Evolutionary conservation across 2,329 filamentous ascomycete species (phyloP).

Genomic region (Colletotrichum coccodes): DNA sequence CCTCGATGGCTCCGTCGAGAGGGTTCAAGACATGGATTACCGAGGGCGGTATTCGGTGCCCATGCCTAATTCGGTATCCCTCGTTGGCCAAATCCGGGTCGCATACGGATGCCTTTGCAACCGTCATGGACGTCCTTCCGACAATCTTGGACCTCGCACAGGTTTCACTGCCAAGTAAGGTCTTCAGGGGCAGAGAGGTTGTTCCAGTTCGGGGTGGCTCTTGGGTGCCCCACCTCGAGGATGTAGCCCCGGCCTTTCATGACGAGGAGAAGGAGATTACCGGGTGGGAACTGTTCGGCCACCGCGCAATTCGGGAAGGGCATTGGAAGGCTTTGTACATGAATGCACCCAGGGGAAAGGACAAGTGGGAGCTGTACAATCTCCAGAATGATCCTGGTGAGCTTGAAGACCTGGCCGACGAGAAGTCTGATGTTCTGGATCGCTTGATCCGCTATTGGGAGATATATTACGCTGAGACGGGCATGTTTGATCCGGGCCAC

Average conservation of each 20-base stretch:
- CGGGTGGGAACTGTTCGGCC: slow-evolving; percentile 67
- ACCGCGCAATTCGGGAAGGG: slow-evolving; percentile 61
- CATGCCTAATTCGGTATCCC: slow-evolving; percentile 51
- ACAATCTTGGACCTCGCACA: slow-evolving; percentile 58
- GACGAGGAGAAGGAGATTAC: slow-evolving; percentile 60
- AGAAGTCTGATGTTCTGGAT: too few species aligned
- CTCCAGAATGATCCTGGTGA: slow-evolving; percentile 62
- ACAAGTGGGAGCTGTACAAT: slow-evolving; percentile 68
- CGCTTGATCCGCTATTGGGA: too few species aligned
- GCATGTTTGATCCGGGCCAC: too few species aligned
- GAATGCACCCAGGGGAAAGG: slow-evolving; percentile 57
- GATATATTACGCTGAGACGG: too few species aligned
- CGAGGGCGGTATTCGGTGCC: slow-evolving; percentile 59
- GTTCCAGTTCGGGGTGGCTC: slow-evolving; percentile 61
- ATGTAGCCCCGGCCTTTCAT: slow-evolving; percentile 44
- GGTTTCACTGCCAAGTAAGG: slow-evolving; percentile 49
- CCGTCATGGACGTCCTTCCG: slow-evolving; percentile 61
- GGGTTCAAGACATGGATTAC: slow-evolving; percentile 48
- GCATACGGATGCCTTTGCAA: slow-evolving; percentile 59
- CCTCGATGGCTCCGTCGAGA: slow-evolving; percentile 44
- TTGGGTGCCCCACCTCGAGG: slow-evolving; percentile 52
- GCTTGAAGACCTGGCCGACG: slow-evolving; percentile 53
- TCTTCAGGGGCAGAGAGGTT: slow-evolving; percentile 56
- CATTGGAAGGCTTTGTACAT: slow-evolving; percentile 69
- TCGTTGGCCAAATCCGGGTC: slow-evolving; percentile 23